phyloP scores from a whole-genome alignment of 169 alveolate species.

The Hepatocystis sp. region DNA sequence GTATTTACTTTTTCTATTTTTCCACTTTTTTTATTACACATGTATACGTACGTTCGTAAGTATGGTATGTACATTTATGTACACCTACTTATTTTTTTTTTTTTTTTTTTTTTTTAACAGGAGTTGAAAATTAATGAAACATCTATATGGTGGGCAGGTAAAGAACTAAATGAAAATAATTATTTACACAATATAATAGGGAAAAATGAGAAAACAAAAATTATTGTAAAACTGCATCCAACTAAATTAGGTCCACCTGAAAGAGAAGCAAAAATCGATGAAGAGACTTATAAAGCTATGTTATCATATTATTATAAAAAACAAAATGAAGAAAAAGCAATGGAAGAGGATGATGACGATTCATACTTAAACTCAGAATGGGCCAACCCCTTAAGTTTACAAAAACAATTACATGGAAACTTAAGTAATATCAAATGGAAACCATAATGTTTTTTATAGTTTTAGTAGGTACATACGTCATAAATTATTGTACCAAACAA shows the following conservation, averaged over 20 bases:
- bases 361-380: conserved; percentile 94
- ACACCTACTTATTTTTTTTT: no score
- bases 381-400: conserved; percentile 95
- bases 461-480: no score
- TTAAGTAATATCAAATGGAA: conserved; percentile 63
- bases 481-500: background rate
- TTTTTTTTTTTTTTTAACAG: conserved; percentile 32
- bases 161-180: conserved; percentile 92
- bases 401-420: conserved; percentile 87
- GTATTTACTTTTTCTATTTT: no score
- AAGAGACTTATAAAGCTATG: conserved; percentile 96
- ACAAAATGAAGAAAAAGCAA: conserved; percentile 92
- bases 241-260: conserved; percentile 95
- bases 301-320: conserved; percentile 94
- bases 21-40: background rate
- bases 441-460: background rate
- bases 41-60: background rate
- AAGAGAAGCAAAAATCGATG: conserved; percentile 96
- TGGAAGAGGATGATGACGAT: conserved; percentile 95
- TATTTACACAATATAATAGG: conserved; percentile 90
- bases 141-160: conserved; percentile 97
- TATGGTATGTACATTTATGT: background rate
- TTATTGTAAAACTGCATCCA: conserved; percentile 92
- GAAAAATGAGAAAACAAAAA: conserved; percentile 95
- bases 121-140: conserved; percentile 87